Conservation (phyloP, 768 basidiomycete species). For the Asterophora parasitica region DNA sequence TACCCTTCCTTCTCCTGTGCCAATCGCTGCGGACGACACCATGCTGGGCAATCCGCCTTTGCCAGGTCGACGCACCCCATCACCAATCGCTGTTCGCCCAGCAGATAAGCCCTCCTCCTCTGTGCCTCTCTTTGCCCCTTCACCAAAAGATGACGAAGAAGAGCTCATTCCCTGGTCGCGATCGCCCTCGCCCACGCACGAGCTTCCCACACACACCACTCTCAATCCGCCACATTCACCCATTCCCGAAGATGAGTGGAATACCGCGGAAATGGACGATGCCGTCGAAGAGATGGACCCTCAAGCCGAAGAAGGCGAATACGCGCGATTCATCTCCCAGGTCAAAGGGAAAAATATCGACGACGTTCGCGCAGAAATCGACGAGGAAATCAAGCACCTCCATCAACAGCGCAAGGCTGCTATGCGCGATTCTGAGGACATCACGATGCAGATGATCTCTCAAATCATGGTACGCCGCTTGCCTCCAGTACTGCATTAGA, state of each 20-base stretch:
- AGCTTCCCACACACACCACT: constrained; percentile 13
- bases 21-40: too few relatives aligned
- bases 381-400: constrained; percentile 80
- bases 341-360: constrained; percentile 85
- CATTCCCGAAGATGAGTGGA: constrained; percentile 43
- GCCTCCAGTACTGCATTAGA: neutral
- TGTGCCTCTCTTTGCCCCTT: constrained; percentile 17
- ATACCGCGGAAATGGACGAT: constrained; percentile 30
- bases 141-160: constrained; percentile 12
- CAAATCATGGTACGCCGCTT: constrained; percentile 61
- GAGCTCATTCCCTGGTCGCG: constrained; percentile 28
- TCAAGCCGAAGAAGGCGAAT: constrained; percentile 79
- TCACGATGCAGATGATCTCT: constrained; percentile 90
- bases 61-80: neutral
- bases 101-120: neutral
- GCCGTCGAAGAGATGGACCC: constrained; percentile 83
- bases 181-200: constrained; percentile 28
- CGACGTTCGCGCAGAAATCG: constrained; percentile 80
- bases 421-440: constrained; percentile 91
- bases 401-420: constrained; percentile 84
- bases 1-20: too few relatives aligned
- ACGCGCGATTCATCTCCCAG: constrained; percentile 87
- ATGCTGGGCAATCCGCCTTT: too few relatives aligned
- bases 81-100: neutral
- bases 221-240: constrained; percentile 22